These are phyloP conservation scores for Claviceps lovelessii DNA, from an alignment of 2,329 filamentous ascomycete genomes.

Conservation along the genomic window DNA sequence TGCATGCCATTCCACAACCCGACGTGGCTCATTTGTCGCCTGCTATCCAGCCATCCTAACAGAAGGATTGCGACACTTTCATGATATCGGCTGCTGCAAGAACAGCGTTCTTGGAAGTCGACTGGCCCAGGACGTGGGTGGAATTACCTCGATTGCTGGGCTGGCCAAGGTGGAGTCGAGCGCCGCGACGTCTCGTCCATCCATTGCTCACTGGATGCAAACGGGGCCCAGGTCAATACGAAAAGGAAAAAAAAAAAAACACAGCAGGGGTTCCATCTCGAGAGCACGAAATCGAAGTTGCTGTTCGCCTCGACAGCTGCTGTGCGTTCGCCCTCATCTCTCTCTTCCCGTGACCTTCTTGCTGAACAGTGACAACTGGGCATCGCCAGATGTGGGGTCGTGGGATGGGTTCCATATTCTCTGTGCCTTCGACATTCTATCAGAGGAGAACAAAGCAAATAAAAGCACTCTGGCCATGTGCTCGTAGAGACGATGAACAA, in stretches of 20 bases:
- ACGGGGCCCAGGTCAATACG: neutral
- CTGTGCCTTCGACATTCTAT: too few species aligned
- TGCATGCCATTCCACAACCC: neutral
- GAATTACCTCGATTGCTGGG: neutral
- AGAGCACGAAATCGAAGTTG: neutral
- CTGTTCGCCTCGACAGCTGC: neutral
- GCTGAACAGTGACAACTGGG: neutral
- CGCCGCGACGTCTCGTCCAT: neutral
- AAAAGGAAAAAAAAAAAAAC: neutral
- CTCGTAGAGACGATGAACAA: too few species aligned
- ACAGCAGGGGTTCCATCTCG: neutral
- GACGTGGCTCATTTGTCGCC: neutral
- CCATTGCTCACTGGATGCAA: neutral
- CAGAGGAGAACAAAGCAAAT: too few species aligned
- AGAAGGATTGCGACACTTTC: neutral
- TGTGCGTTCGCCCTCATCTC: neutral
- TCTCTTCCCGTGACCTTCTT: neutral
- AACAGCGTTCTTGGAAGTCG: neutral
- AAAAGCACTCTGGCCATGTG: too few species aligned
- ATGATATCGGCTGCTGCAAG: neutral
- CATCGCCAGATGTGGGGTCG: too few species aligned
- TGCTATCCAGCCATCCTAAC: neutral
- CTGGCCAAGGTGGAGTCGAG: neutral
- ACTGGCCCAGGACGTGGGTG: neutral
- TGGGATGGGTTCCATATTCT: too few species aligned